phyloP scores from a whole-genome alignment of 441 rosid genomes.

The Populus hybrid region DNA sequence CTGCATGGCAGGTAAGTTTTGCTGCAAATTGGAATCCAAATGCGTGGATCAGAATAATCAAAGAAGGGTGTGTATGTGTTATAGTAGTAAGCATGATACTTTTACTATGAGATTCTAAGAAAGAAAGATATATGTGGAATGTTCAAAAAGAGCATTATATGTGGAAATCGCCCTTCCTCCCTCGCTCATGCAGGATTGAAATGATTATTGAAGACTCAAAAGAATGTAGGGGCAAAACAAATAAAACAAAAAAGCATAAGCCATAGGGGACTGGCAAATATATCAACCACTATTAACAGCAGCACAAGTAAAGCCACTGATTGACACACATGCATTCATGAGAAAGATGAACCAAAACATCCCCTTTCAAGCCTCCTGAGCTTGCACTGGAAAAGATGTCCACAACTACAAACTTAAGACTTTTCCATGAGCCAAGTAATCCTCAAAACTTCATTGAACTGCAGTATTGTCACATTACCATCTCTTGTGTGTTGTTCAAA shows the following conservation, averaged over 20 bases:
- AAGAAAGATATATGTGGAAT: not conserved
- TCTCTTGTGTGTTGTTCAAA: conserved; percentile 33
- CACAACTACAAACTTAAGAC: not conserved
- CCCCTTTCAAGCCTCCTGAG: conserved; percentile 1
- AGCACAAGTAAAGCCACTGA: not conserved
- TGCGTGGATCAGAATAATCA: not conserved
- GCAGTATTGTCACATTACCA: conserved; percentile 32
- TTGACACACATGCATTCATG: not conserved
- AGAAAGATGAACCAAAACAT: not conserved
- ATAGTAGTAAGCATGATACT: not conserved
- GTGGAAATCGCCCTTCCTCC: not conserved
- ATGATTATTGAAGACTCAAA: not conserved
- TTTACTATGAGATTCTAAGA: not conserved
- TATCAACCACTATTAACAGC: not conserved
- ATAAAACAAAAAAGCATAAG: not conserved
- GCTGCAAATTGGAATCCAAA: not conserved
- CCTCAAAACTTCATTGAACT: not conserved
- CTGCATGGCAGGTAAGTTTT: not conserved
- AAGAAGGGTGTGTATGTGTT: not conserved
- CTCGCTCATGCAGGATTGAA: not conserved
- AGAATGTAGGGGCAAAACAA: not conserved
- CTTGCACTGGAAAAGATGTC: not conserved
- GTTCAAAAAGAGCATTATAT: not conserved
- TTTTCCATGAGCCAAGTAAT: not conserved
- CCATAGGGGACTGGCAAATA: not conserved